These are phyloP conservation scores for Venturia oleaginea DNA, from an alignment of 2,329 filamentous ascomycete genomes.

Conservation along the genomic window DNA sequence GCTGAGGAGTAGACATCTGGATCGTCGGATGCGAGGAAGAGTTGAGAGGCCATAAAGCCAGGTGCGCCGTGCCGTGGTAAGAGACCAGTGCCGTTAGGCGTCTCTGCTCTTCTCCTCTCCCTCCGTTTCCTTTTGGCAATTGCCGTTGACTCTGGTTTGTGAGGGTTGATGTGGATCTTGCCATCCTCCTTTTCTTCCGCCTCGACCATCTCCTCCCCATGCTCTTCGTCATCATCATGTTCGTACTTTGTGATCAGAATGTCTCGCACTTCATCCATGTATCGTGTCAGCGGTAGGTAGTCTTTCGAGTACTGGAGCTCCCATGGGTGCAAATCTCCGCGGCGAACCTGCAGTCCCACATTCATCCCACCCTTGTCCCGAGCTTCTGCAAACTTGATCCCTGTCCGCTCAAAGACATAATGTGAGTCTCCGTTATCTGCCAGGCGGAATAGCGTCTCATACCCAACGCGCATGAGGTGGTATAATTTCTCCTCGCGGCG, in stretches of 20 bases:
- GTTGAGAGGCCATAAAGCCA: conserved; percentile 21
- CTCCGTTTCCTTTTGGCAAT: not conserved
- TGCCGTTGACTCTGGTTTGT: not conserved
- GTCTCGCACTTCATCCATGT: conserved; percentile 49
- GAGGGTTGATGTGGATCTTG: conserved; percentile 19
- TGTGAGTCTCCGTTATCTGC: conserved; percentile 43
- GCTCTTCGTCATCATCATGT: conserved; percentile 21
- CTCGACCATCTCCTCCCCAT: conserved; percentile 36
- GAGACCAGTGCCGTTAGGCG: conserved; percentile 8
- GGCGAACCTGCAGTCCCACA: conserved; percentile 70
- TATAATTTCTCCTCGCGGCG: conserved; percentile 53
- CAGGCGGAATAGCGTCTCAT: conserved; percentile 65
- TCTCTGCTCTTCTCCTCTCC: not conserved
- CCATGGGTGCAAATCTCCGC: conserved; percentile 67
- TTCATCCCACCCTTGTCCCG: conserved; percentile 40
- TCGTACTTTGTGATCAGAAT: conserved; percentile 40
- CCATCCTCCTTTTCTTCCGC: conserved; percentile 19
- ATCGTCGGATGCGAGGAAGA: conserved; percentile 73
- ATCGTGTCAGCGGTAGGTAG: conserved; percentile 67
- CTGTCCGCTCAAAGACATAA: conserved; percentile 41
- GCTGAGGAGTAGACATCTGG: conserved; percentile 60
- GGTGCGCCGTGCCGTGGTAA: conserved; percentile 13
- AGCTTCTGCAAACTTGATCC: conserved; percentile 38
- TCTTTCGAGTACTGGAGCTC: conserved; percentile 69
- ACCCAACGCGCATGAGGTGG: conserved; percentile 58